Percentiles rank a stretch among this genome's conserved stretches.
phyloP scores from a whole-genome alignment of 257 asterid genomes.

The Solanum chaucha region DNA sequence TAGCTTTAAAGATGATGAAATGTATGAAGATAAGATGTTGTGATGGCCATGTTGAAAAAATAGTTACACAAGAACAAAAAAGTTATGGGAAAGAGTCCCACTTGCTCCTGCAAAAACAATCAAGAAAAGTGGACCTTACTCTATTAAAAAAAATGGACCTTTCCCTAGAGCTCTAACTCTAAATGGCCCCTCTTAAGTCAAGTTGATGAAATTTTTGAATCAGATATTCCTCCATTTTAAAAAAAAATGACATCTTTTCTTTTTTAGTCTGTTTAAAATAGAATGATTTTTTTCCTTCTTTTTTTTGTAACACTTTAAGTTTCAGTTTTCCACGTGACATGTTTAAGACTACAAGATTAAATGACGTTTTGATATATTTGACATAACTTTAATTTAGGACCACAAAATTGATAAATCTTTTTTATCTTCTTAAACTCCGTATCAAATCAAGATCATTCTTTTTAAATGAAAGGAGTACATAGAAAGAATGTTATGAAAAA shows the following conservation, averaged over 20 bases:
- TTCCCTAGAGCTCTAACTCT: neutral
- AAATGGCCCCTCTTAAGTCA: neutral
- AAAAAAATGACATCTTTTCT: too few relatives aligned
- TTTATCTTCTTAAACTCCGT: fast-evolving
- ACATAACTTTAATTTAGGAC: too few relatives aligned
- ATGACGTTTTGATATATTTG: too few relatives aligned
- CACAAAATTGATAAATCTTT: fast-evolving
- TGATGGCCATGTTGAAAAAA: constrained; percentile 8
- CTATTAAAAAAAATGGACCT: neutral
- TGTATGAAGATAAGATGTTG: constrained; percentile 36
- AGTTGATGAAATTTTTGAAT: neutral
- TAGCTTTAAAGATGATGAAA: constrained; percentile 27
- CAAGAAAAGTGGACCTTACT: constrained; percentile 19
- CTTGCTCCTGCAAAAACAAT: constrained; percentile 28
- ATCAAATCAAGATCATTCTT: too few relatives aligned
- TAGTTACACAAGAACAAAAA: constrained; percentile 9
- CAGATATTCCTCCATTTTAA: neutral
- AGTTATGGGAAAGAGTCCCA: constrained; percentile 26
- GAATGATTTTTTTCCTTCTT: too few relatives aligned
- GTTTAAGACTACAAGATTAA: too few relatives aligned
- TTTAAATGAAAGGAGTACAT: neutral
- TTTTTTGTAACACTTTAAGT: too few relatives aligned
- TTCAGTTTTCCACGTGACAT: too few relatives aligned
- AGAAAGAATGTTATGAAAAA: neutral
- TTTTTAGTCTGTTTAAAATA: too few relatives aligned